Percentiles rank a stretch among this genome's conserved stretches.
These are phyloP conservation scores for Claviceps sp. DNA, from an alignment of 2,329 filamentous ascomycete genomes.

Conservation along the genomic window DNA sequence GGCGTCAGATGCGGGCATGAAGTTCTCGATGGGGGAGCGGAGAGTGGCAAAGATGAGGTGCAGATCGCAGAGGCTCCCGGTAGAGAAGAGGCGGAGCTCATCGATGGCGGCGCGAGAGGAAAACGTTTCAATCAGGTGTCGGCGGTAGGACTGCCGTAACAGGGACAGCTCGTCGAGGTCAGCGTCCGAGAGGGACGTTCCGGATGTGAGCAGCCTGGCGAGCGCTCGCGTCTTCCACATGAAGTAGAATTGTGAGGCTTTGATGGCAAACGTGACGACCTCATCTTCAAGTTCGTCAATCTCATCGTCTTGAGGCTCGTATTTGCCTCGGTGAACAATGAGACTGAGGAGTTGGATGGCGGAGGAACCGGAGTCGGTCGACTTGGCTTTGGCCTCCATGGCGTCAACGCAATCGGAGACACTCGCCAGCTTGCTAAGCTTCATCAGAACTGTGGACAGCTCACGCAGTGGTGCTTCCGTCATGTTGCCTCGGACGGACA, in stretches of 20 bases:
- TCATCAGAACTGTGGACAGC: conserved; percentile 59
- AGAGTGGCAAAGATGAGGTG: conserved; percentile 69
- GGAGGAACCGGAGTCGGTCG: conserved; percentile 32
- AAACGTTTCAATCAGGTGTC: conserved; percentile 53
- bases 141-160: conserved; percentile 42
- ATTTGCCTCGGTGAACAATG: conserved; percentile 60
- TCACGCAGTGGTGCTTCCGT: conserved; percentile 51
- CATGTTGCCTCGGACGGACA: conserved; percentile 59
- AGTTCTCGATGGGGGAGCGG: conserved; percentile 36
- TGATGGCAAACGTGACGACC: conserved; percentile 62
- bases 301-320: conserved; percentile 53
- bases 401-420: conserved; percentile 66
- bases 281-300: conserved; percentile 68
- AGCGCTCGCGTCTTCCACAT: conserved; percentile 75
- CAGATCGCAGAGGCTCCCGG: conserved; percentile 67
- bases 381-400: conserved; percentile 49
- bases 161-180: conserved; percentile 48
- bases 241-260: conserved; percentile 74
- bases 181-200: conserved; percentile 39
- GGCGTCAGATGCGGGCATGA: conserved; percentile 14
- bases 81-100: conserved; percentile 61
- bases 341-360: conserved; percentile 58
- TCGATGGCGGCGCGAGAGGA: conserved; percentile 59
- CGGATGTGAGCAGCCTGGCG: conserved; percentile 38
- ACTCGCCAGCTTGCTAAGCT: conserved; percentile 67